Percentiles rank a stretch among this genome's conserved stretches.
These are phyloP conservation scores for Leccinum angustisporum DNA, from an alignment of 1,284 basidiomycete species.

Conservation along the genomic window DNA sequence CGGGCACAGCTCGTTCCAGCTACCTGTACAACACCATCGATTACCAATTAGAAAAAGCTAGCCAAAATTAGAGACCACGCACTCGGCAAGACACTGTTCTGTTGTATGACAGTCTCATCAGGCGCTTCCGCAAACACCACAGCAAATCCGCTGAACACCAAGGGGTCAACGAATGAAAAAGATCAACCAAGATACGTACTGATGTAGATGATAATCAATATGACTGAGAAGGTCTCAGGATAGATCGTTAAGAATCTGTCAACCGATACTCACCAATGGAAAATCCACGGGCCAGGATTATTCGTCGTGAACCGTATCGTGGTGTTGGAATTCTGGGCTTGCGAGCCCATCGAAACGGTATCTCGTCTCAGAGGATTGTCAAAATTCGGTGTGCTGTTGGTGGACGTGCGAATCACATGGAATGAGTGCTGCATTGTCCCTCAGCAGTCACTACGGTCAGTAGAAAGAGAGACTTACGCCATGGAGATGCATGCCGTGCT, in stretches of 20 bases:
- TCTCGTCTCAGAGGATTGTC: constrained; percentile 34
- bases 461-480: constrained; percentile 25
- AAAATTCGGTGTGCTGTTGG: constrained; percentile 32
- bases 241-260: neutral
- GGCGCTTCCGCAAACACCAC: constrained; percentile 31
- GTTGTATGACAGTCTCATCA: constrained; percentile 18
- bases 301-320: constrained; percentile 32
- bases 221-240: constrained; percentile 21
- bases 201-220: constrained; percentile 31
- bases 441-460: constrained; percentile 1
- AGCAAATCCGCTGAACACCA: constrained; percentile 30
- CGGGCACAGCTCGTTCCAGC: constrained; percentile 26
- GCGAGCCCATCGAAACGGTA: constrained; percentile 33
- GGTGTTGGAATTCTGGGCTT: constrained; percentile 29
- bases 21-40: constrained; percentile 6
- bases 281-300: constrained; percentile 33
- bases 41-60: neutral
- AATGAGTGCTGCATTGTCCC: constrained; percentile 38
- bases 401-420: constrained; percentile 33
- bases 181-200: constrained; percentile 16
- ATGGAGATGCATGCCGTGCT: constrained; percentile 39
- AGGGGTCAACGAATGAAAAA: constrained; percentile 5
- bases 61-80: constrained; percentile 2
- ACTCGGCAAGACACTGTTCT: constrained; percentile 24
- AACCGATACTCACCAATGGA: constrained; percentile 31